Conservation (phyloP, 768 basidiomycete genomes). For the Symmetrospora coprosmae region DNA sequence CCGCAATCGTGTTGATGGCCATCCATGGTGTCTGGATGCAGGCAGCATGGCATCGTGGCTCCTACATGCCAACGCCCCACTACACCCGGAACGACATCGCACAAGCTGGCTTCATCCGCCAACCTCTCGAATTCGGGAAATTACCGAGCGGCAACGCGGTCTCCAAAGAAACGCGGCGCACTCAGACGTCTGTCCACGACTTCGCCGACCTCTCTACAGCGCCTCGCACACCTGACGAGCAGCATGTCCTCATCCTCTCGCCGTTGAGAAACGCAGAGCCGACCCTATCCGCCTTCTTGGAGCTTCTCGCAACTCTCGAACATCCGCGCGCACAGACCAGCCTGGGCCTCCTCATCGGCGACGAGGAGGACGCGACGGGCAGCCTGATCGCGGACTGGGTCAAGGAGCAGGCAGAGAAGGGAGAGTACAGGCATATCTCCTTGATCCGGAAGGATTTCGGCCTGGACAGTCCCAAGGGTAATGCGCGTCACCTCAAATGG, state of each 20-base stretch:
- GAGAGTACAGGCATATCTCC: conserved; percentile 8
- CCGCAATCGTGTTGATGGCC: too few species aligned
- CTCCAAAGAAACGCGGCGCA: too few species aligned
- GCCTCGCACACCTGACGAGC: not conserved
- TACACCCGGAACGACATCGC: too few species aligned
- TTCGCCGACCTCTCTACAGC: too few species aligned
- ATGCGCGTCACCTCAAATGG: conserved; percentile 12
- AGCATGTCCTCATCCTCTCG: conserved; percentile 22
- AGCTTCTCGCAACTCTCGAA: not conserved
- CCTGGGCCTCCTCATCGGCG: conserved; percentile 22
- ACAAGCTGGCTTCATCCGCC: too few species aligned
- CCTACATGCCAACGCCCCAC: too few species aligned
- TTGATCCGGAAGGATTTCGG: conserved; percentile 22
- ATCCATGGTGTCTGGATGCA: too few species aligned
- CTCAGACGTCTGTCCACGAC: too few species aligned
- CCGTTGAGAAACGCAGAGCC: conserved; percentile 20
- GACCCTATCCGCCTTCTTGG: conserved; percentile 6
- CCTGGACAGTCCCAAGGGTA: conserved; percentile 4
- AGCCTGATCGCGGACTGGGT: not conserved
- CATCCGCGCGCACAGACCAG: conserved; percentile 20
- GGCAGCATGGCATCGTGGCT: too few species aligned
- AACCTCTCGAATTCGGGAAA: too few species aligned
- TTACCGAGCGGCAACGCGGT: too few species aligned
- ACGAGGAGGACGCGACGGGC: conserved; percentile 23
- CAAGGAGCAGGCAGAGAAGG: not conserved